Conservation (phyloP, 805 yeast species). For the Candida mattraensis region DNA sequence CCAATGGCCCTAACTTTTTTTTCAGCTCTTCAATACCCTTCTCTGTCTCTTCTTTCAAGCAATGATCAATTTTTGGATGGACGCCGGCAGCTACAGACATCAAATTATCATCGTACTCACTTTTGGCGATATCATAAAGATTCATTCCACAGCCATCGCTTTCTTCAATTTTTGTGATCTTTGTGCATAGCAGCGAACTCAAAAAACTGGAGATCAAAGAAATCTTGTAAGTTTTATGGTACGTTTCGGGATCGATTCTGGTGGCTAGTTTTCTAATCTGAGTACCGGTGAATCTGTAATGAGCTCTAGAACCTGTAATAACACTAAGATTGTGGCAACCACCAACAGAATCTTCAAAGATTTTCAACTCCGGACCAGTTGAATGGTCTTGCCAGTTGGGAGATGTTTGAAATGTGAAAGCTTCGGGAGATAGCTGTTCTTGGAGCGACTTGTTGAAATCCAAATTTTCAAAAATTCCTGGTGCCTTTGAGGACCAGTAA, state of each 20-base stretch:
- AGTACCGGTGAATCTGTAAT: conserved; percentile 88
- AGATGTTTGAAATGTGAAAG: conserved; percentile 63
- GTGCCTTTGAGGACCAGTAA: conserved; percentile 62
- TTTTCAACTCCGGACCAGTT: conserved; percentile 65
- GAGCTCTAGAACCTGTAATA: conserved; percentile 83
- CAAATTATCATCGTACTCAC: conserved; percentile 56
- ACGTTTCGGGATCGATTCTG: conserved; percentile 49
- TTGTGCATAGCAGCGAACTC: conserved; percentile 68
- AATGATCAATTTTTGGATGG: conserved; percentile 43
- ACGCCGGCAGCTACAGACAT: conserved; percentile 55
- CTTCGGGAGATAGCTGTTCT: conserved; percentile 46
- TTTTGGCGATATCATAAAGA: conserved; percentile 65
- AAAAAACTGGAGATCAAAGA: conserved; percentile 78
- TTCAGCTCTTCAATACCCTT: conserved; percentile 42
- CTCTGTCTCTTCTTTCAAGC: conserved; percentile 23
- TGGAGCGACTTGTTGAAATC: conserved; percentile 36
- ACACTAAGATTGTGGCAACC: conserved; percentile 60
- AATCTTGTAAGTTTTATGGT: conserved; percentile 58
- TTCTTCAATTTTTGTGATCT: conserved; percentile 65
- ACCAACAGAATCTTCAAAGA: conserved; percentile 60
- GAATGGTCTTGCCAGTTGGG: conserved; percentile 98
- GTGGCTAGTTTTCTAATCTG: conserved; percentile 76
- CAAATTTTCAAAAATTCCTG: conserved; percentile 39
- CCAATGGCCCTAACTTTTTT: conserved; percentile 53
- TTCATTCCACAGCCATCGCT: conserved; percentile 96